Evolutionary conservation across 2,329 filamentous ascomycete genomes (phyloP), one percentile per base, ranked within the genome.

Genomic region (Penicillium polonicum): DNA sequence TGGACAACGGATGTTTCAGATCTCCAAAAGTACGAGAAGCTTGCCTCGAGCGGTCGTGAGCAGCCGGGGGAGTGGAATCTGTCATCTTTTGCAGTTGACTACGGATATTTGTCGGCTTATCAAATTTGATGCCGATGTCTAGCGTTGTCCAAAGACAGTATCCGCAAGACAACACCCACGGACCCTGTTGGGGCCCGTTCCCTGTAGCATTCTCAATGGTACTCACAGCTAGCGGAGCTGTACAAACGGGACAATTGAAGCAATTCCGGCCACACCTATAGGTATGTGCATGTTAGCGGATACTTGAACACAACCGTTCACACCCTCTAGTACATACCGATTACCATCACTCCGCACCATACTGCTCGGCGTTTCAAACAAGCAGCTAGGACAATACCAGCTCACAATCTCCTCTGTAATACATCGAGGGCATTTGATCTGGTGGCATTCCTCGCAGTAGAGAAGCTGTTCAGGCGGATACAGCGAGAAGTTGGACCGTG

Each of bases 391-490:
- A 70, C 94, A 99, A 76, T 91, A 99, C 82, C 92, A 97, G 53
- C 91, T 94, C 48, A 96, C 87, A 55, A 96, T 92, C 77, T 99
- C 94, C 72, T 99, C 94, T 48, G 88, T 85, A 53, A 95, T 90
- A 71, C 94, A 99, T 77, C 92, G 83, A 6, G 91, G 90, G 72
- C 94, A 99, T 65, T 94, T 89, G 61, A 97, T 96, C 75, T 96
- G 89, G 72, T 96, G 91, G 74, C 94, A 99, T 73, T 97, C 94
- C 72, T 96, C 93, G 79, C 94, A 99, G 79, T 96, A 99, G 41
- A 97, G 83, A 27, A 99, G 84, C 72, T 97, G 88, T 70, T 97
- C 93, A 44, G 97, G 86, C 0, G 94, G 93, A 71, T 93, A 97
- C 33, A 99, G 82, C 64, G 91, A 92, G 80, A 91, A 97, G 74